Evolutionary conservation across 2,329 filamentous ascomycete species (phyloP), one percentile per base, ranked within the genome.

Genomic region (Fusarium mangiferae): DNA sequence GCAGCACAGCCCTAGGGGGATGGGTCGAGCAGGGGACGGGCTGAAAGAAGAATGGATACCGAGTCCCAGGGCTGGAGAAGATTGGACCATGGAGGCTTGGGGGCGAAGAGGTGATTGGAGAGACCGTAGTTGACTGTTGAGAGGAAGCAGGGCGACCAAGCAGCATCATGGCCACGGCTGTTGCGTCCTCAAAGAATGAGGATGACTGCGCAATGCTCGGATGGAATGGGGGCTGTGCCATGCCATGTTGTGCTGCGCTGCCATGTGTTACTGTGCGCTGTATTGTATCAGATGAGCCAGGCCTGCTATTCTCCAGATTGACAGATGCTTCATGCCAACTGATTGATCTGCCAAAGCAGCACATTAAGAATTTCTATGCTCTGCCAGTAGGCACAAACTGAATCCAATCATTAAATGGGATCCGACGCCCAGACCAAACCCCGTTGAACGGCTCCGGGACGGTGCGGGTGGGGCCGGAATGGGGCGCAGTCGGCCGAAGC

Each of bases 1-100:
- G 57, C 62, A 77, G 66, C 72, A 74, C 74, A 77, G 75, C 75
- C 75, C 67, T 77, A 77, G 57, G 55, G 62, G 59, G 64, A 61
- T 62, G 65, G 65, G 62, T 60, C 41, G 44, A 44, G 51, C 66
- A 66, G 45, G 71, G 62, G 48, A 41, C 46, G 30, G 42, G 54
- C 33, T 66, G 44, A 51, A 62, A 30, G 51, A 55, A 54, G 59
- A 58, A 66, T 71, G 52, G 56, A 46, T 60, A 46, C n/a, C 38
- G 28, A 60, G 58, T 46, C 54, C 56, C 38, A 49, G 62, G 70
- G 67, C 68, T 74, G 44, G 60, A 57, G 46, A 65, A 61, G 55
- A 60, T 41, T 58, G 71, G 55, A 59, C 51, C 49, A 28, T 62
- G 63, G 67, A 52, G 54, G 63, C 64, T 52, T 46, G 51, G 64